Base-by-base conservation (phyloP, 2,329 filamentous ascomycete genomes). In the Verticillium alfalfae region DNA sequence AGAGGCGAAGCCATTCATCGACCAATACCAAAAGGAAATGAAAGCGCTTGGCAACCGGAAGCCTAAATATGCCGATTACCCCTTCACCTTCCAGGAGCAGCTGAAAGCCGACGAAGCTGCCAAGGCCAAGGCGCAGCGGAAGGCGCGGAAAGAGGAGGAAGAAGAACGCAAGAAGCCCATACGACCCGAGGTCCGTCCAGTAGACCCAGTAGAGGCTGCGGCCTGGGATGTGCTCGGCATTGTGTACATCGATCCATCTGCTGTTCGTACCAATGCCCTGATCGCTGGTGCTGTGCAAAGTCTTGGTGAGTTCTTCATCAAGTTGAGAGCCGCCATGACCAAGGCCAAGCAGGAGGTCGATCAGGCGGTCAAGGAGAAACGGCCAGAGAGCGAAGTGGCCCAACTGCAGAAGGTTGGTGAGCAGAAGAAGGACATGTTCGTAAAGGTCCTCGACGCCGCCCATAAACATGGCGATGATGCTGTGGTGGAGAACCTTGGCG, bases 401-500 rank as follows among this genome's bases (percentile, higher is more conserved):
- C 73, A 70, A 54, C 68, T 81, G 16, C 80, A 78, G 64, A 71
- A 73, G 8, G 73, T 75, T 9, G 75, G 80, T 6, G 76, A 78
- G 3, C 68, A 72, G 59, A 81, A 80, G 66, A 79, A 81, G 62
- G 77, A 82, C 45, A 75, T 79, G 5, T 73, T 88, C 5, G 80
- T 78, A 64, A 72, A 78, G 59, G 81, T 82, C 2, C 74, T 87
- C 56, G 79, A 86, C 64, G 78, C 82, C 12, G 83, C 82, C 1
- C 77, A 84, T 59, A 76, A 79, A 31, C 80, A 80, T 71, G 84
- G 84, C 13, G 83, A 86, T 68, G 77, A 79, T 55, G 77, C 79
- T 26, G 81, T 86, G 15, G 71, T 88, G 45, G 81, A 84, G 66
- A 86, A 86, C 60, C 74, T 88, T 39, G 84, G 84, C 9, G 79